phyloP scores from a whole-genome alignment of 306 rosid genomes.

The Senna siamea region DNA sequence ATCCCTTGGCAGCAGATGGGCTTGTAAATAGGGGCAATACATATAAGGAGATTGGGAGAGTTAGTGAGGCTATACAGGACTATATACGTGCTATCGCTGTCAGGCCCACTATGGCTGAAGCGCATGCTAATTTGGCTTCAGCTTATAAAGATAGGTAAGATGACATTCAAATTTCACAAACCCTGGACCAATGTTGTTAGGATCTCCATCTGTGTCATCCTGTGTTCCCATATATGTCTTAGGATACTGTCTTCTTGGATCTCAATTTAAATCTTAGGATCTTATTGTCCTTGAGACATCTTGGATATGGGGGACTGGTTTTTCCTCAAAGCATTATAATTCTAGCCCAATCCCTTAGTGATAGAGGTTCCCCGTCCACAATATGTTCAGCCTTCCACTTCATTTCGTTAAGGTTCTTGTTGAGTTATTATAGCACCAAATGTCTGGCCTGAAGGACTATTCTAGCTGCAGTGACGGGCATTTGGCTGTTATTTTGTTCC shows the following conservation, averaged over 20 bases:
- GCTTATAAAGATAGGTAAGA: slow-evolving; percentile 94
- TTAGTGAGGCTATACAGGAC: slow-evolving; percentile 95
- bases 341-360: not conserved
- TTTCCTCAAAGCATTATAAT: not conserved
- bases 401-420: no score
- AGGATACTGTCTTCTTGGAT: not conserved
- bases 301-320: not conserved
- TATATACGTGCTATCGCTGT: slow-evolving; percentile 75
- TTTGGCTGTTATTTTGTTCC: no score
- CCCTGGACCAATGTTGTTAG: not conserved
- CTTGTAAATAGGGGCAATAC: slow-evolving; percentile 99
- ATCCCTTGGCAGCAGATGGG: slow-evolving; percentile 98
- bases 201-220: not conserved
- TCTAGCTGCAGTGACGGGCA: no score
- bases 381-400: no score
- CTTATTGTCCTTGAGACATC: not conserved
- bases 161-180: slow-evolving; percentile 3
- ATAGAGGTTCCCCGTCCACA: no score
- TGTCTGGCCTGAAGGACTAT: no score
- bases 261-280: not conserved
- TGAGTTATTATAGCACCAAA: no score
- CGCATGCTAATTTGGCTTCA: slow-evolving; percentile 99
- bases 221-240: not conserved
- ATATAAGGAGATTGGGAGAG: slow-evolving; percentile 96
- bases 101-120: slow-evolving; percentile 96